Evolutionary conservation across 768 basidiomycete species (phyloP), one percentile per base, ranked within the genome.

Genomic region (Trametes meyenii): DNA sequence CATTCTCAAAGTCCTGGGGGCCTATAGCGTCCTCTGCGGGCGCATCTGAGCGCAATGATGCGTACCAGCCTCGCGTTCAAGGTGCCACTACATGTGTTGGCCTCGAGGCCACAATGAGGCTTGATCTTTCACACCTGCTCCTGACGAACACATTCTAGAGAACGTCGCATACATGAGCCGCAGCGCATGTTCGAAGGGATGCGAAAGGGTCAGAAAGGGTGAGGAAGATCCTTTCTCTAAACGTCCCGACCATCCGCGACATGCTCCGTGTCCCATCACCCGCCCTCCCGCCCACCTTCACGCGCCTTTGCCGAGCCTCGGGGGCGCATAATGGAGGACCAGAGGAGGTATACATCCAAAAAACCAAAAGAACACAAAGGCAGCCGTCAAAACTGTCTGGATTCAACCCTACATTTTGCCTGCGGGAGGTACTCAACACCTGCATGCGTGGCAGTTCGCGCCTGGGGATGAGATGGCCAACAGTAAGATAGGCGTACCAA

Each of bases 51-150:
- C 29, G 29, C 29, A 3, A 33, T 33, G 29, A 33, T 33, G 29
- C 29, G 19, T 24, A 36, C 33, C 33, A 17, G 46, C 24, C 23
- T 49, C 35, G 26, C 45, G 38, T 40, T 36, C 61, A 13, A 51
- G 19, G 61, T 58, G 61, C 52, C 62, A 63, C 52, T 60, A 52
- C 62, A 60, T 59, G 58, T 48, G 62, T 49, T 19, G 29, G 62
- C 62, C 62, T 64, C 62, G 58, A 59, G 62, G 62, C 39, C 53
- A 56, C 57, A 64, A 64, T 38, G 62, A 64, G 62, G 62, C 49
- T 52, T 55, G 58, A 56, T 56, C 52, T 44, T 55, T 55, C 60
- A 50, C 55, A 51, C 35, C 42, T n/a, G 12, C 21, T n/a, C 50
- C 35, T 50, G 36, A 17, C 35, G 36, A 17, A 56, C 23, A 17